Conservation (phyloP, 2,329 filamentous ascomycete genomes). For the Xylariaceae sp. region DNA sequence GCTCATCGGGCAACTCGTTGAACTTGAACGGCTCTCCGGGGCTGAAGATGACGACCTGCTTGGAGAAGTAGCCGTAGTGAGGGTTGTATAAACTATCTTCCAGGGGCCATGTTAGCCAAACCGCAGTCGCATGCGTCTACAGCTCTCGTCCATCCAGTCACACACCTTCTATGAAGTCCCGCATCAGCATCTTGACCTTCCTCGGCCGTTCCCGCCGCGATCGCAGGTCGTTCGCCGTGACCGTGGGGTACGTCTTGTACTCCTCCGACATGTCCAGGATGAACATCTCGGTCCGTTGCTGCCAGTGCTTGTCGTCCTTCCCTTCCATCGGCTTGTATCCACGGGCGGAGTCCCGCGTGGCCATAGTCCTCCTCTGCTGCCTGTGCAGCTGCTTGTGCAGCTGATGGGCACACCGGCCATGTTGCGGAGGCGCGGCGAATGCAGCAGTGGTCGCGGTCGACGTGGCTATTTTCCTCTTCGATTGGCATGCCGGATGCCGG, state of each 20-base stretch:
- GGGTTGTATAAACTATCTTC: constrained; percentile 91
- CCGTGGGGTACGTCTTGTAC: constrained; percentile 73
- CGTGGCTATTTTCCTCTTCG: constrained; percentile 39
- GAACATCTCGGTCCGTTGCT: constrained; percentile 72
- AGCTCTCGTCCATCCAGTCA: constrained; percentile 7
- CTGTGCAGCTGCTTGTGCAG: constrained; percentile 21
- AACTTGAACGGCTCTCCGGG: constrained; percentile 92
- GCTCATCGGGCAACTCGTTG: constrained; percentile 71
- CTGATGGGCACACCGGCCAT: constrained; percentile 36
- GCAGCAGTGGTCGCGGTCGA: constrained; percentile 6
- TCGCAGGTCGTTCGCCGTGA: constrained; percentile 76
- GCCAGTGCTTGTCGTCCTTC: constrained; percentile 69
- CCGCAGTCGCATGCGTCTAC: neutral
- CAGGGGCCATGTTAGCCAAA: constrained; percentile 9
- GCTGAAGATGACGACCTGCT: constrained; percentile 92
- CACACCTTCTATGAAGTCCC: constrained; percentile 93
- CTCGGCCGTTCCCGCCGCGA: constrained; percentile 68
- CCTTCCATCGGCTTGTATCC: constrained; percentile 24
- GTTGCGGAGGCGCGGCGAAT: constrained; percentile 36
- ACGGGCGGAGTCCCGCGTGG: constrained; percentile 25
- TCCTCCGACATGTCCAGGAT: constrained; percentile 74
- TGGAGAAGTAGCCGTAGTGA: constrained; percentile 92
- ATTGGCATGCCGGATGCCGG: constrained; percentile 62
- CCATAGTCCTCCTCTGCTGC: constrained; percentile 32
- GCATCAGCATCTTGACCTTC: constrained; percentile 91